A percentile compares a stretch with the other conserved stretches of the same genome.
Evolutionary conservation across 75 land plant species (phyloP).

Genomic region (Cryptomeria japonica): DNA sequence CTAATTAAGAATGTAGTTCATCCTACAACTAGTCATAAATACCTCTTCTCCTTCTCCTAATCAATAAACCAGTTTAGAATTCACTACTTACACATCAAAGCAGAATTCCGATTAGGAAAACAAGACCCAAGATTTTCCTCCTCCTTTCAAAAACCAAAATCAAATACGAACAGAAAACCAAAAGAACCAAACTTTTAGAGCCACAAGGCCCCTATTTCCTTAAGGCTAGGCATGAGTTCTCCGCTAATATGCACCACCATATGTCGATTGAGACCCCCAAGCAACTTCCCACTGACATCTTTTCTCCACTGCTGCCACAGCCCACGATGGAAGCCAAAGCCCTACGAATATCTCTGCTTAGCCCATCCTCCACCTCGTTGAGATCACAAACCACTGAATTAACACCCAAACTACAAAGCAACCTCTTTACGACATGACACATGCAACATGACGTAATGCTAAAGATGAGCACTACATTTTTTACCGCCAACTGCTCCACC

Average conservation of each 20-base stretch:
- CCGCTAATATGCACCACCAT: constrained; percentile 78
- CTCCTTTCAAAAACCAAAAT: too few relatives aligned
- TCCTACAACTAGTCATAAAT: too few relatives aligned
- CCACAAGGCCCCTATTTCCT: constrained; percentile 81
- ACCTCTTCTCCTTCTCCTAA: too few relatives aligned
- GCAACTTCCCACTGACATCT: constrained; percentile 19
- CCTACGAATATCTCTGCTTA: constrained; percentile 12
- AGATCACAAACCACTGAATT: constrained; percentile 26
- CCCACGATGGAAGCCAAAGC: constrained; percentile 7
- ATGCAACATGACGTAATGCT: constrained; percentile 36
- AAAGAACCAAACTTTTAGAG: constrained; percentile 29
- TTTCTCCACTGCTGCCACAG: not conserved
- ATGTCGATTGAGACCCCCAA: constrained; percentile 70
- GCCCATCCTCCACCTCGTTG: constrained; percentile 16
- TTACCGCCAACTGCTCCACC: constrained; percentile 13
- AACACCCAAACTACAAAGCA: constrained; percentile 28
- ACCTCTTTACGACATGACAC: constrained; percentile 35
- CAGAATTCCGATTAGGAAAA: too few relatives aligned
- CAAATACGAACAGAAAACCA: not conserved
- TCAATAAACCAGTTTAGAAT: too few relatives aligned
- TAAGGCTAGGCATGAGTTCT: constrained; percentile 63
- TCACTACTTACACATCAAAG: too few relatives aligned
- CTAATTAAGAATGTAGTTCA: too few relatives aligned
- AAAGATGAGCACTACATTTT: constrained; percentile 30
- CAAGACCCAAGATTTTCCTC: too few relatives aligned